A percentile compares a stretch with the other conserved stretches of the same genome.
These are phyloP conservation scores for Pachyrhizus erosus DNA, from an alignment of 306 rosid species.

Conservation along the genomic window DNA sequence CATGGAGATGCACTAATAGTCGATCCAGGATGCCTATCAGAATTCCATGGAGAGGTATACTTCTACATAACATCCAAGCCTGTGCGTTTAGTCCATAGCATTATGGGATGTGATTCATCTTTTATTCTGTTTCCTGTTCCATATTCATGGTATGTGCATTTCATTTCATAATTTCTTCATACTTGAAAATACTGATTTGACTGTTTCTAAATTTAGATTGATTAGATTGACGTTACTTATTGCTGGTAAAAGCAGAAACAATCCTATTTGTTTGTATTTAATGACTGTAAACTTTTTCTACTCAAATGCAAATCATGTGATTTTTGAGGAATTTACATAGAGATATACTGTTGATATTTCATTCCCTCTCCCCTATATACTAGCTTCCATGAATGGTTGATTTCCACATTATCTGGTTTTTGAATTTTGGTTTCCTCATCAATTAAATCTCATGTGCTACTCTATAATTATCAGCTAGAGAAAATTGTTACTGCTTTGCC, in stretches of 20 bases:
- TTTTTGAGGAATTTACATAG: slow-evolving; percentile 3
- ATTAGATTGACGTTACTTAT: background rate
- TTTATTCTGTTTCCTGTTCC: slow-evolving; percentile 31
- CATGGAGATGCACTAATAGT: slow-evolving; percentile 86
- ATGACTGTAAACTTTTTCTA: background rate
- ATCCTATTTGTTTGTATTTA: slow-evolving; percentile 28
- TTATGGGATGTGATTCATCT: slow-evolving; percentile 31
- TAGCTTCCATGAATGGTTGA: slow-evolving; percentile 28
- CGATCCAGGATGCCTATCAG: slow-evolving; percentile 86
- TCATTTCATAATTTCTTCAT: slow-evolving; percentile 34
- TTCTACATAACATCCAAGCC: slow-evolving; percentile 22
- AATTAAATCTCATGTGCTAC: slow-evolving; percentile 35
- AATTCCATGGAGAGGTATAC: slow-evolving; percentile 78
- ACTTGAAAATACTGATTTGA: background rate
- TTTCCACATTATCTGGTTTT: slow-evolving; percentile 12
- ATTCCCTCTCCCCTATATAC: background rate
- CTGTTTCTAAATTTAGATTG: slow-evolving; percentile 4
- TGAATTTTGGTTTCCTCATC: slow-evolving; percentile 22
- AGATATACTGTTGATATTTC: slow-evolving; percentile 31
- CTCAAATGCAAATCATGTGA: background rate
- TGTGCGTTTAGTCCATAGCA: slow-evolving; percentile 23
- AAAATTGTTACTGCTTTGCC: slow-evolving; percentile 77
- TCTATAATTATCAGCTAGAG: slow-evolving; percentile 66
- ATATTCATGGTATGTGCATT: slow-evolving; percentile 21
- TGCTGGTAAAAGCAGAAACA: slow-evolving; percentile 24